A percentile compares a stretch with the other conserved stretches of the same genome.
These are phyloP conservation scores for Melampsora abietis-canadensis DNA, from an alignment of 1,284 basidiomycete species.

Conservation along the genomic window DNA sequence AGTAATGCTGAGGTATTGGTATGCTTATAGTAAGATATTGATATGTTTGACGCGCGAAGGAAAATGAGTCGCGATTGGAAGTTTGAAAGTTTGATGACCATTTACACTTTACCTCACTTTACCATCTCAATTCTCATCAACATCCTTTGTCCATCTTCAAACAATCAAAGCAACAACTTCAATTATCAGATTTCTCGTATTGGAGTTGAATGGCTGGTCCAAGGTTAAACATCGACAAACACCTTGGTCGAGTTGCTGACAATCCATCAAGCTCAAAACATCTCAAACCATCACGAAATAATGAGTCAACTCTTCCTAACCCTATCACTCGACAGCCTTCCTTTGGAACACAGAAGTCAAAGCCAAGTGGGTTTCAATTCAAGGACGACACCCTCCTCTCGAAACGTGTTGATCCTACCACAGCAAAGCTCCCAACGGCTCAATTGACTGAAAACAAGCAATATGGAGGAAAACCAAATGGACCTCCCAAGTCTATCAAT, in stretches of 20 bases:
- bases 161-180: too few species aligned
- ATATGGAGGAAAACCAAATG: neutral
- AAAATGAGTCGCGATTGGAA: too few species aligned
- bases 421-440: neutral
- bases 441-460: neutral
- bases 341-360: neutral
- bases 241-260: constrained; percentile 6
- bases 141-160: neutral
- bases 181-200: neutral
- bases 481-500: neutral
- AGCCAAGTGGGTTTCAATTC: constrained; percentile 5
- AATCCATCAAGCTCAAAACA: neutral
- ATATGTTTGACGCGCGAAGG: too few species aligned
- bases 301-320: neutral
- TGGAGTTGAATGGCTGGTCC: neutral
- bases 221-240: neutral
- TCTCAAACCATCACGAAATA: neutral
- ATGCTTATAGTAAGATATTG: too few species aligned
- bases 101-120: neutral
- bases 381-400: neutral
- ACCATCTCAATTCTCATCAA: constrained; percentile 2
- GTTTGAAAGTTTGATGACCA: too few species aligned
- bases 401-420: neutral
- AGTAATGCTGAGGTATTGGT: too few species aligned
- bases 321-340: neutral